Evolutionary conservation across 768 basidiomycete genomes (phyloP).

Genomic region (Kwoniella sp.): DNA sequence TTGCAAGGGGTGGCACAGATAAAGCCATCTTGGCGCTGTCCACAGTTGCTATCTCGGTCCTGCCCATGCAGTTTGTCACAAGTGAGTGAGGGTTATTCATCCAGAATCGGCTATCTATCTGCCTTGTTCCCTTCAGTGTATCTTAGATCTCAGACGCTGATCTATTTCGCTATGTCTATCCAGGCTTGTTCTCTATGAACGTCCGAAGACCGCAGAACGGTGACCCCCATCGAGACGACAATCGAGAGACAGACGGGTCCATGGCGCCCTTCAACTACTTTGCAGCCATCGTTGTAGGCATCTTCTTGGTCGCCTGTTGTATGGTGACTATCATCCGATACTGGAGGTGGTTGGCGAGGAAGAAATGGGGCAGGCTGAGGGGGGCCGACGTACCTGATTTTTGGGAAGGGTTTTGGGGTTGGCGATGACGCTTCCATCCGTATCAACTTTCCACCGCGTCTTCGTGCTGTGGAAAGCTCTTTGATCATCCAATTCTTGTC

Average conservation of each 20-base stretch:
- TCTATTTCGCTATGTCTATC: neutral
- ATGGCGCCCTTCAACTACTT: constrained; percentile 62
- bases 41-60: constrained; percentile 66
- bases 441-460: too few species aligned
- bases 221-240: constrained; percentile 20
- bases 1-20: constrained; percentile 67
- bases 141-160: neutral
- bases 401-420: constrained; percentile 49
- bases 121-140: too few species aligned
- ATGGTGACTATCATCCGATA: constrained; percentile 62
- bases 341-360: constrained; percentile 68
- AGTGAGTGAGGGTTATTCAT: constrained; percentile 43
- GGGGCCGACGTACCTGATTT: constrained; percentile 31
- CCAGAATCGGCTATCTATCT: neutral
- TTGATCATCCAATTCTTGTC: too few species aligned
- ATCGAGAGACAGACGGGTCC: constrained; percentile 43
- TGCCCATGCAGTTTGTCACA: constrained; percentile 64
- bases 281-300: constrained; percentile 61
- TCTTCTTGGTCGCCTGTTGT: constrained; percentile 59
- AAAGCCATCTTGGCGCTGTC: constrained; percentile 69
- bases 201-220: constrained; percentile 66
- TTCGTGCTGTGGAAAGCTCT: too few species aligned
- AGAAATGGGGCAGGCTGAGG: constrained; percentile 45
- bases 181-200: constrained; percentile 73
- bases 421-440: constrained; percentile 20